A percentile compares a stretch with the other conserved stretches of the same genome.
phyloP scores from a whole-genome alignment of 768 basidiomycete species.

The Leccinum arenicola region DNA sequence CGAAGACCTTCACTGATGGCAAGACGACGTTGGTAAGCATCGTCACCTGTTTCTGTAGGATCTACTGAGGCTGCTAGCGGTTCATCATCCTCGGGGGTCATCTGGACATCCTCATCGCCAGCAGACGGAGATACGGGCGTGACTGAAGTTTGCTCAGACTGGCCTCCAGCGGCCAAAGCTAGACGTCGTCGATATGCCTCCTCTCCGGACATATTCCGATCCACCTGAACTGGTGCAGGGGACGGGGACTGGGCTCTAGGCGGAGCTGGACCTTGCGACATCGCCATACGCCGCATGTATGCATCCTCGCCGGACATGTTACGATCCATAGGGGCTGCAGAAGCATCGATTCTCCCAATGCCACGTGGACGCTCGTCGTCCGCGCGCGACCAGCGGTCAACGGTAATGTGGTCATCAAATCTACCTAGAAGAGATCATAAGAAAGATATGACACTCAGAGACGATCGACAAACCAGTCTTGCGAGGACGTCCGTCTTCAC shows the following conservation, averaged over 20 bases:
- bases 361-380: slow-evolving; percentile 43
- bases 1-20: slow-evolving; percentile 50
- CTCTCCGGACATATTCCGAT: slow-evolving; percentile 61
- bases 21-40: slow-evolving; percentile 61
- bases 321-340: slow-evolving; percentile 42
- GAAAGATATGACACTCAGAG: background rate
- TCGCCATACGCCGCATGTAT: slow-evolving; percentile 71
- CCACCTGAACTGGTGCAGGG: slow-evolving; percentile 37
- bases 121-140: slow-evolving; percentile 25
- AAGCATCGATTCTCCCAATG: slow-evolving; percentile 14
- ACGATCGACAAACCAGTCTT: slow-evolving; percentile 55
- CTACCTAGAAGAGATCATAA: slow-evolving; percentile 32
- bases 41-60: slow-evolving; percentile 55
- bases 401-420: slow-evolving; percentile 39
- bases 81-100: slow-evolving; percentile 6
- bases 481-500: slow-evolving; percentile 63
- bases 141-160: slow-evolving; percentile 14
- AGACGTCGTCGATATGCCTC: slow-evolving; percentile 76
- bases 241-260: slow-evolving; percentile 26
- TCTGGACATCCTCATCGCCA: slow-evolving; percentile 20
- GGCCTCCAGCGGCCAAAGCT: slow-evolving; percentile 52
- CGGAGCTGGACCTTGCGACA: slow-evolving; percentile 44
- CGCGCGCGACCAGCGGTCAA: slow-evolving; percentile 53
- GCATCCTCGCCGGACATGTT: slow-evolving; percentile 76
- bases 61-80: background rate